Evolutionary conservation across 1,139 yeast species (phyloP).

Genomic region (Nakaseomyces uthaithaninus): DNA sequence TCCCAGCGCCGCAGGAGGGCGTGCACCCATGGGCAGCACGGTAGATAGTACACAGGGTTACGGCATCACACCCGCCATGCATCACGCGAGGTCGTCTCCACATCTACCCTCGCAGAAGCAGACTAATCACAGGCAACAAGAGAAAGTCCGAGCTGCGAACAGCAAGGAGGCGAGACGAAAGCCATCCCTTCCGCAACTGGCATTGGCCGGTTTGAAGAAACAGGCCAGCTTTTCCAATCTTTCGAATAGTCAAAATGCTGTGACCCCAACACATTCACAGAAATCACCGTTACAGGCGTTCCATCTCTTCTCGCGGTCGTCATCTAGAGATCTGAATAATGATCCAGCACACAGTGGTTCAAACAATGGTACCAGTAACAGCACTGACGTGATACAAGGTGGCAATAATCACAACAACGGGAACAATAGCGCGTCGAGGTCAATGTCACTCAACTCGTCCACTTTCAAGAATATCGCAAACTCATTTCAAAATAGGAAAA

Average conservation of each 20-base stretch:
- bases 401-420: slow-evolving; percentile 13
- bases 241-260: slow-evolving; percentile 11
- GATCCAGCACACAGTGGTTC: background rate
- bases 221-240: slow-evolving; percentile 23
- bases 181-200: slow-evolving; percentile 28
- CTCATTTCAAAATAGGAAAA: slow-evolving; percentile 22
- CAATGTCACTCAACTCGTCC: slow-evolving; percentile 32
- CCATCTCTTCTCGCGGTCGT: slow-evolving; percentile 28
- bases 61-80: slow-evolving; percentile 7
- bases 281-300: slow-evolving; percentile 30
- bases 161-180: slow-evolving; percentile 16
- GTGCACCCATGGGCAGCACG: background rate
- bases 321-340: slow-evolving; percentile 21
- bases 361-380: slow-evolving; percentile 7
- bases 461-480: slow-evolving; percentile 31
- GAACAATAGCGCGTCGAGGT: slow-evolving; percentile 19
- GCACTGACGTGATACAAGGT: slow-evolving; percentile 13
- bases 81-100: slow-evolving; percentile 6
- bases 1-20: background rate
- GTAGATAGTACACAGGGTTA: slow-evolving; percentile 2
- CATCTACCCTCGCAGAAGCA: slow-evolving; percentile 3
- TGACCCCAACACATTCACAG: slow-evolving; percentile 19
- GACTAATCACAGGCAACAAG: background rate
- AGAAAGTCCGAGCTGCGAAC: slow-evolving; percentile 2
- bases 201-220: slow-evolving; percentile 23